Conservation (phyloP, 257 asterid genomes). For the Gynochthodes officinalis region DNA sequence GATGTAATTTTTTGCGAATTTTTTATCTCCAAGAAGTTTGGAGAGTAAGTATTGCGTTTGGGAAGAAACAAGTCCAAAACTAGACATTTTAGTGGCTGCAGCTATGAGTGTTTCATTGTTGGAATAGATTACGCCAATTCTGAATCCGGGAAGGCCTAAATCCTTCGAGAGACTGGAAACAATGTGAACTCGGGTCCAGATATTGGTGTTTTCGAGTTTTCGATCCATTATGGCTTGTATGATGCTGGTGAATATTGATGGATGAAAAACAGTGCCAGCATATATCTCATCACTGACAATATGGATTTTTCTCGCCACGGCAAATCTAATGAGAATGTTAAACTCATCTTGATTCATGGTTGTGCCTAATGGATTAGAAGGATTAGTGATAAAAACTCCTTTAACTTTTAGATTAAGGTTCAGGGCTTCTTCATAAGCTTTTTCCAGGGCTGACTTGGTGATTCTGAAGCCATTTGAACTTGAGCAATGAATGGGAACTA, state of each 20-base stretch:
- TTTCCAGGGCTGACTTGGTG: constrained; percentile 31
- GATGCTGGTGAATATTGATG: constrained; percentile 29
- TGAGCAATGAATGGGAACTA: constrained; percentile 34
- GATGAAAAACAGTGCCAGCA: constrained; percentile 32
- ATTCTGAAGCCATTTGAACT: constrained; percentile 32
- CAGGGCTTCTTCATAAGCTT: constrained; percentile 31
- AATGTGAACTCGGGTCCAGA: constrained; percentile 33
- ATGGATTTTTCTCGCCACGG: constrained; percentile 25
- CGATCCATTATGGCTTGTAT: constrained; percentile 21
- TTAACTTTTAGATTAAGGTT: constrained; percentile 22
- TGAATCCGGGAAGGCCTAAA: constrained; percentile 41
- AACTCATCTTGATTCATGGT: constrained; percentile 23
- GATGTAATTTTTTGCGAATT: constrained; percentile 19
- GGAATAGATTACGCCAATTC: constrained; percentile 40
- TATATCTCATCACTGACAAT: constrained; percentile 42
- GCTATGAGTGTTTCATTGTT: constrained; percentile 29
- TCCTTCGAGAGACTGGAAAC: constrained; percentile 42
- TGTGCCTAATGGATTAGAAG: constrained; percentile 41
- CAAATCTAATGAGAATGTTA: constrained; percentile 24
- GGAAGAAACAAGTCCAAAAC: constrained; percentile 39
- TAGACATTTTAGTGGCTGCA: constrained; percentile 43
- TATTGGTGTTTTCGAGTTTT: constrained; percentile 14
- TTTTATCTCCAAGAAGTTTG: constrained; percentile 32
- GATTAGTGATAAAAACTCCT: constrained; percentile 36
- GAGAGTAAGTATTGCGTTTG: constrained; percentile 35